Percentiles rank a stretch among this genome's conserved stretches.
Evolutionary conservation across 139 green algal genomes (phyloP).

Genomic region (Micractinium conductrix): DNA sequence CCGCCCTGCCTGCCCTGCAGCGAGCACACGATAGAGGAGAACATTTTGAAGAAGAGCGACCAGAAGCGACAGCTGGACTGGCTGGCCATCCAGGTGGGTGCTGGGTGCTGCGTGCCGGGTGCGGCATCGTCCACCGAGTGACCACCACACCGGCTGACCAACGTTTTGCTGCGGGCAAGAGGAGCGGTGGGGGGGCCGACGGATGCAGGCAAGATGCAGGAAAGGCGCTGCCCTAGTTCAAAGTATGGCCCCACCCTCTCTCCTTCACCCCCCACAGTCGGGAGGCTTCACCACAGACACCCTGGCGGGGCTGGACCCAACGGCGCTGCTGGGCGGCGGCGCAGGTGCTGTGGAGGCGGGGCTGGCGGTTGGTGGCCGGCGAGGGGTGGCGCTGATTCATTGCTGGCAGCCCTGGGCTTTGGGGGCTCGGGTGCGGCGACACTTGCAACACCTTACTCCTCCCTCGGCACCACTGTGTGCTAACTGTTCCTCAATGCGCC

Average conservation of each 20-base stretch:
- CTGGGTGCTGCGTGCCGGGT: background rate
- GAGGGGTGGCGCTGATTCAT: too few relatives aligned
- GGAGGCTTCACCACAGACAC: constrained; percentile 93
- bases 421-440: background rate
- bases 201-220: too few relatives aligned
- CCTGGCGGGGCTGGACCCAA: constrained; percentile 60
- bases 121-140: background rate
- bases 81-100: constrained; percentile 88
- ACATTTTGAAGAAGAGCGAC: constrained; percentile 96
- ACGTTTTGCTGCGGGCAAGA: too few relatives aligned
- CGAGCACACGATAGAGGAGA: constrained; percentile 96
- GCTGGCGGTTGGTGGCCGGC: background rate
- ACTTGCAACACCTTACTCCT: background rate
- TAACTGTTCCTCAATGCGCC: background rate
- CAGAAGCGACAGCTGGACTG: constrained; percentile 97
- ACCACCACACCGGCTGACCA: too few relatives aligned
- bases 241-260: too few relatives aligned
- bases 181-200: too few relatives aligned
- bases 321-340: constrained; percentile 38
- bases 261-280: constrained; percentile 44
- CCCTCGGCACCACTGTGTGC: too few relatives aligned
- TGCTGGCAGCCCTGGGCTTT: too few relatives aligned
- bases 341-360: background rate
- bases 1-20: background rate
- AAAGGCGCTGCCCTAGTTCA: too few relatives aligned